Percentiles rank a stretch among this genome's conserved stretches.
These are phyloP conservation scores for Puccinia triticina DNA, from an alignment of 1,284 basidiomycete genomes.

Conservation along the genomic window DNA sequence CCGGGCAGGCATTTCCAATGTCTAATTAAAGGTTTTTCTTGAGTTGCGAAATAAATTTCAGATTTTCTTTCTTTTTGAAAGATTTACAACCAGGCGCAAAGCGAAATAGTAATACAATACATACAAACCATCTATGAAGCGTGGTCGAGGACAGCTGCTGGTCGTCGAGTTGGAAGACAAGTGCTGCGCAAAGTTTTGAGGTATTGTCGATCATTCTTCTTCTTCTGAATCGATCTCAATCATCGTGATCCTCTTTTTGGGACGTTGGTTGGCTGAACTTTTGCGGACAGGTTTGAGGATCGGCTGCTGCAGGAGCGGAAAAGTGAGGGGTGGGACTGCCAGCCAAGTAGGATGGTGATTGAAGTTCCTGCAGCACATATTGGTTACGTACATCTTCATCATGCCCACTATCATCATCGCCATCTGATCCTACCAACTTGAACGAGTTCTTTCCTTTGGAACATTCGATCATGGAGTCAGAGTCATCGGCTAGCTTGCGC, in stretches of 20 bases:
- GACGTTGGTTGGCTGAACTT: neutral
- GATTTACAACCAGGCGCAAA: too few relatives aligned
- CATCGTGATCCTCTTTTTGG: neutral
- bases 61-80: too few relatives aligned
- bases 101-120: too few relatives aligned
- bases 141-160: too few relatives aligned
- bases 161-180: too few relatives aligned
- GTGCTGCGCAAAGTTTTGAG: neutral
- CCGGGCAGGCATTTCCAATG: too few relatives aligned
- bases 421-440: neutral
- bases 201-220: neutral
- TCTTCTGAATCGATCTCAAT: conserved; percentile 14
- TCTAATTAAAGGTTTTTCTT: too few relatives aligned
- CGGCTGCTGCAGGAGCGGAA: neutral
- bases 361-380: neutral
- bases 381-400: neutral
- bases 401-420: neutral
- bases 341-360: neutral
- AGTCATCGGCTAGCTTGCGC: conserved; percentile 9
- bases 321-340: neutral
- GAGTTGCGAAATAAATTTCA: too few relatives aligned
- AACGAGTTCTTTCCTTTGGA: neutral
- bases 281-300: neutral
- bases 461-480: neutral
- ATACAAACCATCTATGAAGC: too few relatives aligned